These are phyloP conservation scores for Candida easanensis DNA, from an alignment of 805 yeast species.

Conservation along the genomic window DNA sequence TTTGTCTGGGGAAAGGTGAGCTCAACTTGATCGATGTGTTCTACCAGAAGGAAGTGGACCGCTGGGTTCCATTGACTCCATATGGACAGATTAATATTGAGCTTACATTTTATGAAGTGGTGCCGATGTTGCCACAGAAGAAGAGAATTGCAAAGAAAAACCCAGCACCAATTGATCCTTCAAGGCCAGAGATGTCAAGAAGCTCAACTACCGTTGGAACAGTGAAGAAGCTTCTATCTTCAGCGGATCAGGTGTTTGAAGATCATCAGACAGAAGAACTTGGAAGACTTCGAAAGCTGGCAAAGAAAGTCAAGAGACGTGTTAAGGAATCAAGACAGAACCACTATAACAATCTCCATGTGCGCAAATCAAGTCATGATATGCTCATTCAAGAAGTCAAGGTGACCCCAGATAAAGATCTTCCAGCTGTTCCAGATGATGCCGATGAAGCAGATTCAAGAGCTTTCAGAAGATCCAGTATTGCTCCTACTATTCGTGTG, in stretches of 20 bases:
- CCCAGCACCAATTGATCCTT: neutral
- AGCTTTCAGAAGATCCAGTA: conserved; percentile 1
- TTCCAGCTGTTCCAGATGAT: conserved; percentile 3
- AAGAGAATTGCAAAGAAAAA: neutral
- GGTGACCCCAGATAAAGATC: conserved; percentile 1
- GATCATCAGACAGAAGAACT: conserved; percentile 22
- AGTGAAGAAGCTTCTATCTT: conserved; percentile 16
- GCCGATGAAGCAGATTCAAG: neutral
- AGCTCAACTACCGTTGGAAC: neutral
- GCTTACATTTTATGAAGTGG: conserved; percentile 23
- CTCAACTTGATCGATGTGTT: conserved; percentile 17
- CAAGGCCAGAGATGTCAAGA: too few relatives aligned
- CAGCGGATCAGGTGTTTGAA: conserved; percentile 25
- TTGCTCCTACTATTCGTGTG: neutral
- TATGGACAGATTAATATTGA: conserved; percentile 22
- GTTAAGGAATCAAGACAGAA: conserved; percentile 14
- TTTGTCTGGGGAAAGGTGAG: conserved; percentile 18
- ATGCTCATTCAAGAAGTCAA: conserved; percentile 8
- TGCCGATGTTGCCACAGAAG: conserved; percentile 24
- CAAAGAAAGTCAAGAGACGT: conserved; percentile 22
- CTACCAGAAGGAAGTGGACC: conserved; percentile 13
- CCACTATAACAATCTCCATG: conserved; percentile 6
- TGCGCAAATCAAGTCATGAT: conserved; percentile 8
- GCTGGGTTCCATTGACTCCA: conserved; percentile 15
- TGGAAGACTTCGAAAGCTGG: conserved; percentile 18